Evolutionary conservation across 2,329 filamentous ascomycete genomes (phyloP).

Genomic region (Trichoderma sp.): DNA sequence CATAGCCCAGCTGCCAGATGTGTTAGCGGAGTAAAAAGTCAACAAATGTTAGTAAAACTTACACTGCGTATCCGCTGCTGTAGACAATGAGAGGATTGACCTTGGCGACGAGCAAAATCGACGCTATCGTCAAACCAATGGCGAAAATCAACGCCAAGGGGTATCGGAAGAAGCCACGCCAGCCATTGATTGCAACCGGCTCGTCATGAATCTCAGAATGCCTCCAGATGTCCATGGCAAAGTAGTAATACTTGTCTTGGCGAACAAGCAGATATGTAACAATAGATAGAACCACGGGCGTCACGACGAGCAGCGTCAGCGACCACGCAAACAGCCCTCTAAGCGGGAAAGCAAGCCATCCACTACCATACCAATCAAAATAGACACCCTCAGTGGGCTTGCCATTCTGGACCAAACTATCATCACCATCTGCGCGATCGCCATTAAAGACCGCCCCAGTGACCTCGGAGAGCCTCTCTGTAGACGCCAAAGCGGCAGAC

Average conservation of each 20-base stretch:
- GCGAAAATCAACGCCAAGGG: constrained; percentile 74
- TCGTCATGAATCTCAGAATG: constrained; percentile 60
- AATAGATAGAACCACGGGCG: constrained; percentile 72
- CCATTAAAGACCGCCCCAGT: constrained; percentile 69
- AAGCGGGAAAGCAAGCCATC: constrained; percentile 77
- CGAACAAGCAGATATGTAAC: constrained; percentile 71
- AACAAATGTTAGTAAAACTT: constrained; percentile 36
- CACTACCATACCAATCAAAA: constrained; percentile 87
- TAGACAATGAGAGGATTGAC: constrained; percentile 91
- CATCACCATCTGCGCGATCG: constrained; percentile 55
- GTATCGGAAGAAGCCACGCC: constrained; percentile 82
- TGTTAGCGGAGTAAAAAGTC: constrained; percentile 31
- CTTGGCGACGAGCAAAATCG: constrained; percentile 76
- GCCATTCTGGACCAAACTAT: constrained; percentile 68
- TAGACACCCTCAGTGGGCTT: constrained; percentile 75
- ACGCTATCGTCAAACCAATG: constrained; percentile 68
- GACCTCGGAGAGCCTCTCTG: constrained; percentile 70
- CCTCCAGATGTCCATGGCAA: constrained; percentile 63
- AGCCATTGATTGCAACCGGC: constrained; percentile 69
- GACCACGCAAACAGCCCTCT: constrained; percentile 87
- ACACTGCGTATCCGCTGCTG: constrained; percentile 81
- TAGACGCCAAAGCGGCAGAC: constrained; percentile 76
- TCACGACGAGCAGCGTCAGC: constrained; percentile 77
- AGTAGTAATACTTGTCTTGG: constrained; percentile 85
- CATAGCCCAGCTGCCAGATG: constrained; percentile 69